Conservation (phyloP, 2,329 filamentous ascomycete genomes). For the Monosporascus sp. region DNA sequence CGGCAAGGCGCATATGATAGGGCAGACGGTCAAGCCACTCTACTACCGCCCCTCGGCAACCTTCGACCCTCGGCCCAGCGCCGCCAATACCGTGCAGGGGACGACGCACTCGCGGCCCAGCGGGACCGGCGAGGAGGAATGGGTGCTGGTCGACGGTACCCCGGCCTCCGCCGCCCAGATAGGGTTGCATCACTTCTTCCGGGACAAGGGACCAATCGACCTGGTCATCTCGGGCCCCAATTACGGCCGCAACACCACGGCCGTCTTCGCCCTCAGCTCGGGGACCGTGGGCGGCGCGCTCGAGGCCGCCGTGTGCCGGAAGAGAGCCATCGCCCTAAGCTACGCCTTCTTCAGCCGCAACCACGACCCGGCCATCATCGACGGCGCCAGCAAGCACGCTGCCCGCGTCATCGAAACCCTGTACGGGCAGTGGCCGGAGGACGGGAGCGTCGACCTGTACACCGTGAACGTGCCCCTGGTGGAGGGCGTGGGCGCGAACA, state of each 20-base stretch:
- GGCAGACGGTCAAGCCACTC: conserved; percentile 74
- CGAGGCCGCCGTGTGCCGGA: conserved; percentile 67
- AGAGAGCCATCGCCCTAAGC: conserved; percentile 71
- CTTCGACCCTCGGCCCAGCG: conserved; percentile 30
- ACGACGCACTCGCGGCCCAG: conserved; percentile 52
- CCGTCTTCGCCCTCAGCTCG: conserved; percentile 71
- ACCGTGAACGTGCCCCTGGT: conserved; percentile 85
- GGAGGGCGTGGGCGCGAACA: conserved; percentile 63
- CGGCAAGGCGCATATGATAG: conserved; percentile 94
- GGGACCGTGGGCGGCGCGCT: conserved; percentile 73
- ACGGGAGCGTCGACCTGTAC: conserved; percentile 72
- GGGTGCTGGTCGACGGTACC: conserved; percentile 76
- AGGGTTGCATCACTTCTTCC: conserved; percentile 73
- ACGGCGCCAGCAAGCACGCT: conserved; percentile 67
- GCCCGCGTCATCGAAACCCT: conserved; percentile 77
- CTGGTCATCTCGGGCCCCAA: conserved; percentile 77
- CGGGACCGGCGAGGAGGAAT: conserved; percentile 57
- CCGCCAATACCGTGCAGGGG: conserved; percentile 49
- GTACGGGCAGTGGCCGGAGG: conserved; percentile 64
- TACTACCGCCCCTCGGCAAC: conserved; percentile 64
- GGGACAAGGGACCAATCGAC: conserved; percentile 65
- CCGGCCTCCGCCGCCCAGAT: conserved; percentile 79
- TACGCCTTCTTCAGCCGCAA: conserved; percentile 86
- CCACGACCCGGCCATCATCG: conserved; percentile 77
- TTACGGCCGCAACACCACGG: conserved; percentile 77